Conservation (phyloP, 176 grass and related monocot genomes). For the Aegilops bicornis region DNA sequence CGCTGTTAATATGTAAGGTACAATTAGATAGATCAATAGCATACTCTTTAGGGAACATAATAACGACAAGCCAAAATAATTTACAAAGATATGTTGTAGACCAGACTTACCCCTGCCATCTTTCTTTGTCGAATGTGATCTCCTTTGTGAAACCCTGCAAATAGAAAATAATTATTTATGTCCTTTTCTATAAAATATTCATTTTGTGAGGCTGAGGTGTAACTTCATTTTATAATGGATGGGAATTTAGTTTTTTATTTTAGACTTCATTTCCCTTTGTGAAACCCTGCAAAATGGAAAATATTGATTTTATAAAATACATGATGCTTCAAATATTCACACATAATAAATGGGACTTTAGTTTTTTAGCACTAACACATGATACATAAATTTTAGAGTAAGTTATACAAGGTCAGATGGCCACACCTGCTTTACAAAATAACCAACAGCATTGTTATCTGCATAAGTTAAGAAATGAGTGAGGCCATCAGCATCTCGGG, state of each 20-base stretch:
- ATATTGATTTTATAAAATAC: not conserved
- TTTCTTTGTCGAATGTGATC: conserved; percentile 90
- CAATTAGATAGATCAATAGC: not conserved
- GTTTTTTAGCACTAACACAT: not conserved
- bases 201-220: not conserved
- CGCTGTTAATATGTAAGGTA: conserved; percentile 16
- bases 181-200: not conserved
- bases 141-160: conserved; percentile 97
- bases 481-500: conserved; percentile 88
- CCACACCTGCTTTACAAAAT: conserved; percentile 94
- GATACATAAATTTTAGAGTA: conserved; percentile 1
- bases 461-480: conserved; percentile 99
- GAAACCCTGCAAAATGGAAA: not conserved
- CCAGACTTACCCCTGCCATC: conserved; percentile 92
- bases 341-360: not conserved
- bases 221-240: not conserved
- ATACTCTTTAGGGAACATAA: conserved; percentile 11
- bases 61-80: conserved; percentile 12
- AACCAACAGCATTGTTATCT: conserved; percentile 97
- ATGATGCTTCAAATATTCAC: not conserved
- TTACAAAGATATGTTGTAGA: conserved; percentile 25
- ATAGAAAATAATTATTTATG: not conserved
- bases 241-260: not conserved
- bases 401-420: conserved; percentile 10
- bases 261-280: not conserved